Conservation (phyloP, 176 grass and related monocot genomes). For the Stipa capillata region DNA sequence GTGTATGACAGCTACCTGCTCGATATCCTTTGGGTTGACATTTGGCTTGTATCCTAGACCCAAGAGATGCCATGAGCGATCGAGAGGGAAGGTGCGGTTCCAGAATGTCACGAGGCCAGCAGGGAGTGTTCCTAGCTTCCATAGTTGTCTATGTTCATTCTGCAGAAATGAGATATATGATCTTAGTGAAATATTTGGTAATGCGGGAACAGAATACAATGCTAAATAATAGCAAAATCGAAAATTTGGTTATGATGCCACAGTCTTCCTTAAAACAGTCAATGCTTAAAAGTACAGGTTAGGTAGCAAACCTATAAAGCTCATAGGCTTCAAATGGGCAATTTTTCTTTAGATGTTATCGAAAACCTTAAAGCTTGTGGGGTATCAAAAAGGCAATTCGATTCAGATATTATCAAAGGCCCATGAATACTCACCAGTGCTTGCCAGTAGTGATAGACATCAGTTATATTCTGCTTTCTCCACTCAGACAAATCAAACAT, state of each 20-base stretch:
- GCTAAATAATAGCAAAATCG: not conserved
- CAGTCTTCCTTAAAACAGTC: not conserved
- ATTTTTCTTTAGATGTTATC: not conserved
- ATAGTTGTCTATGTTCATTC: constrained; percentile 54
- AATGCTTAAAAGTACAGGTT: not conserved
- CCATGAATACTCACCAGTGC: constrained; percentile 36
- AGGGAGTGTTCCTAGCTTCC: constrained; percentile 75
- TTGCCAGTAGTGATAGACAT: constrained; percentile 81
- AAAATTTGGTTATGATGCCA: not conserved
- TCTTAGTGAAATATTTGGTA: not conserved
- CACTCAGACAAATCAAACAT: constrained; percentile 82
- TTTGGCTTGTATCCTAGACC: constrained; percentile 70
- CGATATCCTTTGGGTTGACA: constrained; percentile 45
- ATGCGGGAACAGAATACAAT: not conserved
- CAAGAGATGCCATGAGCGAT: constrained; percentile 67
- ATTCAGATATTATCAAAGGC: not conserved
- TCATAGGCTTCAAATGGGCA: not conserved
- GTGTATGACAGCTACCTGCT: constrained; percentile 53
- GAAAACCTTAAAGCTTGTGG: not conserved
- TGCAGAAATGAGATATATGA: constrained; percentile 13
- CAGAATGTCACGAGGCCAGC: constrained; percentile 71
- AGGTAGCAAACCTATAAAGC: not conserved
- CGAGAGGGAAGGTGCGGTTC: constrained; percentile 51
- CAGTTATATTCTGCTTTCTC: constrained; percentile 79
- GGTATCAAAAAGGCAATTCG: not conserved